A percentile compares a stretch with the other conserved stretches of the same genome.
Evolutionary conservation across 345 rosid genomes (phyloP).

Genomic region (Passiflora organensis): DNA sequence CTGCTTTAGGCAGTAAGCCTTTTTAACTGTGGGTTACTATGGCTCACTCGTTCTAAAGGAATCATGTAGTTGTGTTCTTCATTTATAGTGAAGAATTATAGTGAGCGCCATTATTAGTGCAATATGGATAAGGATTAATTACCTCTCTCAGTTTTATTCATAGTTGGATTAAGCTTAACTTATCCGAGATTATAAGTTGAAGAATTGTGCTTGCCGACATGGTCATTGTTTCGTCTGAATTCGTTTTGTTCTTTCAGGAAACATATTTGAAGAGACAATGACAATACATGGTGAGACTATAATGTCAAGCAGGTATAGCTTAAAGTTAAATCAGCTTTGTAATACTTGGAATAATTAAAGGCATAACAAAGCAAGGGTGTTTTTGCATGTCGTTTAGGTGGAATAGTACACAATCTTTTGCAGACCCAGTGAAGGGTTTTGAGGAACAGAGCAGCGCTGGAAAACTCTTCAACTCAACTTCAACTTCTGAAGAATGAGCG

Average conservation of each 20-base stretch:
- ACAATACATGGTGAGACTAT: constrained; percentile 53
- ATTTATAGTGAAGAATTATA: background rate
- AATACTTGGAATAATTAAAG: background rate
- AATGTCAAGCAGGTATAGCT: constrained; percentile 28
- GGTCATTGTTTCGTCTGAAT: background rate
- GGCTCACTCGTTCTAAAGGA: background rate
- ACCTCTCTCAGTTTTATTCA: background rate
- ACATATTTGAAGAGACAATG: constrained; percentile 43
- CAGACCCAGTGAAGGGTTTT: constrained; percentile 40
- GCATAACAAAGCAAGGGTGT: background rate
- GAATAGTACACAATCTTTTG: constrained; percentile 49
- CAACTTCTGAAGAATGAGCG: background rate
- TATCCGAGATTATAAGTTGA: background rate
- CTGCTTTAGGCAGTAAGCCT: background rate
- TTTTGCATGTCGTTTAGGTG: constrained; percentile 34
- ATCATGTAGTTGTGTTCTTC: background rate
- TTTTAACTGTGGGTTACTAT: background rate
- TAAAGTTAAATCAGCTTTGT: background rate
- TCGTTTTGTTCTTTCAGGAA: background rate
- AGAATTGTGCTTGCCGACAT: background rate
- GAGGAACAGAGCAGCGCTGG: constrained; percentile 33
- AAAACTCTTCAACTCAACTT: background rate
- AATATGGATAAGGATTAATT: background rate
- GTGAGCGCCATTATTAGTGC: background rate
- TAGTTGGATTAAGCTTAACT: background rate